These are phyloP conservation scores for Citrus mangshanensis DNA, from an alignment of 345 rosid genomes.

Conservation along the genomic window DNA sequence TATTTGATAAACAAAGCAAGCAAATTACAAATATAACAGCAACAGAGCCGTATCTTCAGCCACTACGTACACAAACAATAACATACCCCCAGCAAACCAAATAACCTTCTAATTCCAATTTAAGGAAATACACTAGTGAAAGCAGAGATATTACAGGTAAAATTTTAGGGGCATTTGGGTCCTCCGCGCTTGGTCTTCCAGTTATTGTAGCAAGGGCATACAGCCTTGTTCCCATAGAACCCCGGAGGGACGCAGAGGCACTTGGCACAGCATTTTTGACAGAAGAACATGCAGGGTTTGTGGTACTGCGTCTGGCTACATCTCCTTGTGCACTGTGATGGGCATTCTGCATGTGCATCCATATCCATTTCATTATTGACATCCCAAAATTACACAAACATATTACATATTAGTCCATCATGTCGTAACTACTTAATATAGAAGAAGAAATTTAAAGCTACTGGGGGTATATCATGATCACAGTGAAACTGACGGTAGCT, in stretches of 20 bases:
- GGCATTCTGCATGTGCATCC: slow-evolving; percentile 36
- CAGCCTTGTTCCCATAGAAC: slow-evolving; percentile 56
- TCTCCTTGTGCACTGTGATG: slow-evolving; percentile 50
- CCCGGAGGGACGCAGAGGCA: slow-evolving; percentile 89
- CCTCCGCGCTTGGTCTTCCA: slow-evolving; percentile 70
- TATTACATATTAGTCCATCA: background rate
- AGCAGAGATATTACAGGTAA: background rate
- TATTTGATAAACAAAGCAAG: background rate
- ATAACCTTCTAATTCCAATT: background rate
- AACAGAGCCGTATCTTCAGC: background rate
- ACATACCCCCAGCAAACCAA: background rate
- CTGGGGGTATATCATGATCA: too few species aligned
- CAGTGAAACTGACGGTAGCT: slow-evolving; percentile 37
- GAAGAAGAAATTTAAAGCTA: background rate
- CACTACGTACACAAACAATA: background rate
- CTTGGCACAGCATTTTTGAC: slow-evolving; percentile 67
- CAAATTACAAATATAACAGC: background rate
- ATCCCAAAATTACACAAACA: too few species aligned
- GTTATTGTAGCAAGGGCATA: slow-evolving; percentile 74
- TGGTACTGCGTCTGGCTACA: slow-evolving; percentile 60
- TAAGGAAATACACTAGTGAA: background rate
- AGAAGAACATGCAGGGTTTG: slow-evolving; percentile 75
- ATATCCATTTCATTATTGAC: background rate
- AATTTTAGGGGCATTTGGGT: slow-evolving; percentile 64
- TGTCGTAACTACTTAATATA: background rate